A percentile compares a stretch with the other conserved stretches of the same genome.
These are phyloP conservation scores for Fusarium phyllophilum DNA, from an alignment of 2,329 filamentous ascomycete species.

Conservation along the genomic window DNA sequence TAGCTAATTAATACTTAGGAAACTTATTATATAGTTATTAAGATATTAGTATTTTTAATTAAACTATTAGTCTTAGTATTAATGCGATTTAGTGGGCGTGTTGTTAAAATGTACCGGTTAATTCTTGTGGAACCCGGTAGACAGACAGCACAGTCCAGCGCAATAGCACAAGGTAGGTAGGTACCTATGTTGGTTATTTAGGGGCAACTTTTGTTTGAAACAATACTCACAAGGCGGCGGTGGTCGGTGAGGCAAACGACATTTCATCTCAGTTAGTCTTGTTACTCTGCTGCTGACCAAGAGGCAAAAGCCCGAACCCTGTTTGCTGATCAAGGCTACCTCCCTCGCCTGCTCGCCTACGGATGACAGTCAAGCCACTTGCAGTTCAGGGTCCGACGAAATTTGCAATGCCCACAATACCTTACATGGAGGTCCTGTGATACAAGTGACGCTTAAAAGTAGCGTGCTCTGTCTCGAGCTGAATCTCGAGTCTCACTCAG, in stretches of 20 bases:
- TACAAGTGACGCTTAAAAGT: background rate
- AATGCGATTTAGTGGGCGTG: too few relatives aligned
- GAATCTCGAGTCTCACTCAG: background rate
- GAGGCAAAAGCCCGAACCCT: conserved; percentile 13
- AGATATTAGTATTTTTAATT: too few relatives aligned
- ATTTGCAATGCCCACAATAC: conserved; percentile 4
- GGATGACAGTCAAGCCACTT: conserved; percentile 24
- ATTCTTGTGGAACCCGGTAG: too few relatives aligned
- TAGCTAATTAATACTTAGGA: too few relatives aligned
- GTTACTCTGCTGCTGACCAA: conserved; percentile 15
- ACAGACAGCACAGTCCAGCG: background rate
- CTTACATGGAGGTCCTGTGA: background rate
- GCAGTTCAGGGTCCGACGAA: conserved; percentile 13
- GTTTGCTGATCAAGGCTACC: conserved; percentile 29
- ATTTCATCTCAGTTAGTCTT: background rate
- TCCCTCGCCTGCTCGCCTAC: background rate
- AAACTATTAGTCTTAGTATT: too few relatives aligned
- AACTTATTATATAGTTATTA: too few relatives aligned
- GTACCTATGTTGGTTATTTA: background rate
- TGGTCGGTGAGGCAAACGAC: conserved; percentile 2
- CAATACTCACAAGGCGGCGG: background rate
- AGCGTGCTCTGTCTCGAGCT: background rate
- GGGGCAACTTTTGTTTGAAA: background rate
- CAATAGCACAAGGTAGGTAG: background rate
- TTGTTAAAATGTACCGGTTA: too few relatives aligned